phyloP scores from a whole-genome alignment of 1,139 yeast genomes.

The Protomyces inundatus region DNA sequence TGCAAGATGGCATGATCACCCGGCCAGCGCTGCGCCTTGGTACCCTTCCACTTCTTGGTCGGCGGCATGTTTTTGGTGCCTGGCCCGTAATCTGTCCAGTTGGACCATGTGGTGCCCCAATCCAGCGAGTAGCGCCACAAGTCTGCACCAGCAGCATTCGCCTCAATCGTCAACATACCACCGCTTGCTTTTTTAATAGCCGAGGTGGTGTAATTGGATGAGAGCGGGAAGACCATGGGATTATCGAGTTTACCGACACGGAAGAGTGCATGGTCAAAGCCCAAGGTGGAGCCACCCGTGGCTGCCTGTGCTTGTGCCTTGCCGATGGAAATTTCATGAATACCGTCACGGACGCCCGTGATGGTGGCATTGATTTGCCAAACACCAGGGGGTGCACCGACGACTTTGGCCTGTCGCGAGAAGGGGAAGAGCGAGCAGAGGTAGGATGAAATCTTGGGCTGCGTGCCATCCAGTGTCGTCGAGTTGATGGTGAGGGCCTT shows the following conservation, averaged over 20 bases:
- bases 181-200: slow-evolving; percentile 4
- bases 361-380: slow-evolving; percentile 24
- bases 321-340: slow-evolving; percentile 22
- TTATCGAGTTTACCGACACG: slow-evolving; percentile 25
- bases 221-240: slow-evolving; percentile 24
- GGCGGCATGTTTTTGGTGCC: slow-evolving; percentile 9
- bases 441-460: slow-evolving; percentile 15
- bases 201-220: slow-evolving; percentile 23
- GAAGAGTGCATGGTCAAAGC: slow-evolving; percentile 22
- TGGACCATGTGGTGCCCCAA: slow-evolving; percentile 21
- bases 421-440: background rate
- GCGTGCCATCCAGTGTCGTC: slow-evolving; percentile 16
- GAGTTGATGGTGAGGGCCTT: slow-evolving; percentile 19
- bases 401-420: background rate
- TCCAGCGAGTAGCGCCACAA: slow-evolving; percentile 26
- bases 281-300: background rate
- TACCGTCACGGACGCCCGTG: slow-evolving; percentile 19
- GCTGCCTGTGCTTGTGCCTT: slow-evolving; percentile 10
- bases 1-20: slow-evolving; percentile 27
- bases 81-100: slow-evolving; percentile 21
- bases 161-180: slow-evolving; percentile 17
- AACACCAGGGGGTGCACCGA: slow-evolving; percentile 17
- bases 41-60: slow-evolving; percentile 12
- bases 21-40: slow-evolving; percentile 22
- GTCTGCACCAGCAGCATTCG: slow-evolving; percentile 28